Conservation (phyloP, 2,329 filamentous ascomycete species). For the Cladosporium sphaerospermum region DNA sequence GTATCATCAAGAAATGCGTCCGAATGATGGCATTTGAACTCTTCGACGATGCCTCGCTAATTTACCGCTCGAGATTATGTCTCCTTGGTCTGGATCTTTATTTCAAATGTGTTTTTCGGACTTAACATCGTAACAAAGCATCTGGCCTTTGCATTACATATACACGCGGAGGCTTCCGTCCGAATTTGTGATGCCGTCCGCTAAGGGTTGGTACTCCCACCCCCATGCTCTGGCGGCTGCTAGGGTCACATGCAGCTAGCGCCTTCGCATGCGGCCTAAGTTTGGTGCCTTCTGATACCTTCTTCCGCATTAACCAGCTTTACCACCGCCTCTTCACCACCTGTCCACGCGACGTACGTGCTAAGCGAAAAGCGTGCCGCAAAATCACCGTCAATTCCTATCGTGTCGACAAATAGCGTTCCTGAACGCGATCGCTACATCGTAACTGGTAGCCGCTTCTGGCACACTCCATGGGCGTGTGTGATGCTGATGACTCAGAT, state of each 20-base stretch:
- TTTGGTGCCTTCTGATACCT: neutral
- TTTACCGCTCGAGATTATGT: too few relatives aligned
- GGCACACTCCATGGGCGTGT: neutral
- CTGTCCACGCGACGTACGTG: neutral
- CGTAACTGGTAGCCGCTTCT: neutral
- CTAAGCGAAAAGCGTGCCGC: neutral
- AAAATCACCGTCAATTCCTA: neutral
- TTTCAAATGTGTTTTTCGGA: too few relatives aligned
- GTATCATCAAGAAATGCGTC: too few relatives aligned
- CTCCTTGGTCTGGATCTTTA: too few relatives aligned
- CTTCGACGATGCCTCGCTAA: too few relatives aligned
- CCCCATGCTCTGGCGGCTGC: neutral
- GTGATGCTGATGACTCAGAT: slow-evolving; percentile 12
- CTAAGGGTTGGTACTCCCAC: too few relatives aligned
- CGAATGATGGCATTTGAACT: too few relatives aligned
- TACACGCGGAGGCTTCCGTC: too few relatives aligned
- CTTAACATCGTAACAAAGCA: too few relatives aligned
- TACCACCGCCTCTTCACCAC: slow-evolving; percentile 2
- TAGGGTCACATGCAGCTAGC: slow-evolving; percentile 6
- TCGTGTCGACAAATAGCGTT: neutral
- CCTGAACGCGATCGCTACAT: neutral
- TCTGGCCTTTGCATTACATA: too few relatives aligned
- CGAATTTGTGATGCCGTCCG: too few relatives aligned
- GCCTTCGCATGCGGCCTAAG: neutral
- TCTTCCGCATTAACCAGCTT: neutral